phyloP scores from a whole-genome alignment of 495 filamentous ascomycete species.

The Neurospora intermedia region DNA sequence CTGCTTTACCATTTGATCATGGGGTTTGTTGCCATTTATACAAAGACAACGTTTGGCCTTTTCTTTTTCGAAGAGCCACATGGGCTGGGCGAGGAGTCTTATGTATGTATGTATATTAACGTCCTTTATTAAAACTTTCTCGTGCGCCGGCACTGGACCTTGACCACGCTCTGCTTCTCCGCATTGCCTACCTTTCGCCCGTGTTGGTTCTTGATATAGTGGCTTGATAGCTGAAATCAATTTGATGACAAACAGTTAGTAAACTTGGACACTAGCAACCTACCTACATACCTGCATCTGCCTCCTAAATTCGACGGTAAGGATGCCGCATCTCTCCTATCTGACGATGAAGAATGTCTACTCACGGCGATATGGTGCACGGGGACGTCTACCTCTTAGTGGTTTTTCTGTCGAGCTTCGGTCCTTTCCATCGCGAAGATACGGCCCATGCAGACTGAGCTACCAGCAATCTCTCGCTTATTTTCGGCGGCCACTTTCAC shows the following conservation, averaged over 20 bases:
- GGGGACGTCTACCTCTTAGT: not conserved
- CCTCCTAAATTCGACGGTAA: not conserved
- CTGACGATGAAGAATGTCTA: not conserved
- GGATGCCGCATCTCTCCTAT: not conserved
- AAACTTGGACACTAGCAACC: not conserved
- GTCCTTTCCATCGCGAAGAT: not conserved
- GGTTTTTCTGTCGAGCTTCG: not conserved
- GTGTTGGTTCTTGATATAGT: not conserved
- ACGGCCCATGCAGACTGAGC: not conserved
- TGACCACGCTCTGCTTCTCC: not conserved
- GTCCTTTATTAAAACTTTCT: not conserved
- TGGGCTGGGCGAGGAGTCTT: slow-evolving; percentile 19
- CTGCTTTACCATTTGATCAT: not conserved
- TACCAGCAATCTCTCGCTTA: not conserved
- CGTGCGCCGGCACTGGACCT: not conserved
- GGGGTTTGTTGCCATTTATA: not conserved
- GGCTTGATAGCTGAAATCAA: not conserved
- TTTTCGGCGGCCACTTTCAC: not conserved
- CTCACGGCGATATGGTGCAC: not conserved
- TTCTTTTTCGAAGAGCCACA: not conserved
- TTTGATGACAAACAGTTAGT: not conserved
- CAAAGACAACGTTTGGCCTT: not conserved
- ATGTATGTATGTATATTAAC: slow-evolving; percentile 16
- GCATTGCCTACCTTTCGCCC: not conserved
- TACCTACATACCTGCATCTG: not conserved